Evolutionary conservation across 768 basidiomycete species (phyloP), one percentile per base, ranked within the genome.

Genomic region (Collybia sordida): DNA sequence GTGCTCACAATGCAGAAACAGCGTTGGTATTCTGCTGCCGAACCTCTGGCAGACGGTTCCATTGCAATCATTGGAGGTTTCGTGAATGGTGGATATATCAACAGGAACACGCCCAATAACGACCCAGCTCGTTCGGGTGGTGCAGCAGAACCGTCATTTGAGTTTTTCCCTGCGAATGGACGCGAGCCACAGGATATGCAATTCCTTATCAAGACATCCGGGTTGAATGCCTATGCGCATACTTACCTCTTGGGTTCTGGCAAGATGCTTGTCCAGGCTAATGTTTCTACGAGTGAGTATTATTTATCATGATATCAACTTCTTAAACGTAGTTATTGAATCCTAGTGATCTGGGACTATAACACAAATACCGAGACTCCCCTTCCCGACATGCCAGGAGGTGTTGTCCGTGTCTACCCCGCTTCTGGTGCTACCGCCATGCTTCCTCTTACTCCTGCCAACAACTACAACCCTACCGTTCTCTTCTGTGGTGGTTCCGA

Each of bases 401-500:
- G 75, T 40, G 83, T 95, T 39, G 83, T 80, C 21, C 86, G 93
- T 27, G 88, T 92, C 2, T 95, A 95, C 60, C 93, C 93, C 7
- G 95, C 88, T 0, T 93, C 93, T 3, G 93, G 90, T 19, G 95
- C 87, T 0, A 79, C 79, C 1, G 88, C 88, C 24, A 92, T 98
- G 88, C 80, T 98, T 0, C 96, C 95, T 4, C 77, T 98, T 15
- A 95, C 91, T 0, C 88, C 90, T 1, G 87, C 77, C 19, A 97
- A 96, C 72, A 87, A 90, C 63, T 98, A 90, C 65, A 81, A 78
- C 0, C 90, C 88, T 0, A 91, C 92, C 0, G 61, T 97, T 36
- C 59, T 98, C 35, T 95, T 98, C 71, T 98, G 95, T 56, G 96
- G 96, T 50, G 96, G 96, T 31, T 81, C 83, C 6, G 77, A 88